Evolutionary conservation across 2,329 filamentous ascomycete species (phyloP), one percentile per base, ranked within the genome.

Genomic region (Ophiosphaerella korrae): DNA sequence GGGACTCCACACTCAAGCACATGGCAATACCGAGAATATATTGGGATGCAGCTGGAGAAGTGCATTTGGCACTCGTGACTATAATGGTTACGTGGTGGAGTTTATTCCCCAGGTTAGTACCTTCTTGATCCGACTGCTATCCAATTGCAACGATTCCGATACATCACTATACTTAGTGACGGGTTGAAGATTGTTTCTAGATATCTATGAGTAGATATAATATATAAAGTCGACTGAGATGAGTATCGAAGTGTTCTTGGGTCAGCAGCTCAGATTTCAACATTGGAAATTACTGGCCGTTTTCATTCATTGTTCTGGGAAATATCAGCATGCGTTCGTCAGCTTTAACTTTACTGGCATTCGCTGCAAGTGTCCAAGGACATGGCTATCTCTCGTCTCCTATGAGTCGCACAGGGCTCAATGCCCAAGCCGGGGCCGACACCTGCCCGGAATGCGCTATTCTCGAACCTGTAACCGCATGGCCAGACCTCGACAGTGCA

Each of bases 371-470:
- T 13, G 58, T 66, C 2, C 46, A 62, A n/a, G 66, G 64, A 12
- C 68, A 71, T 62, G 68, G 68, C 34, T 71, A 71, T 32, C 62
- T 70, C 16, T 58, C 58, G 7, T 64, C 56, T 11, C 68, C 68
- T 2, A 71, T 70, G 67, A 71, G 68, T 48, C 62, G 68, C 8
- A 71, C 68, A 18, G 66, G 67, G 7, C 51, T 71, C 23, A 71
- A 71, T 46, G 68, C 68, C 8, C 60, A 70, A 35, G 61, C 61
- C 47, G 67, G 66, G 36, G 54, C 55, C 23, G 68, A 70, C 36
- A 70, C 68, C 7, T 71, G 68, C 56, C 68, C 68, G 8, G 68
- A 71, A 43, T 71, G 68, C 48, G 68, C 67, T 2, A 71, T 71
- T 24, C 58, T 70, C 7, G 68, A 71, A 42, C 67, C 68, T 0